Conservation (phyloP, 306 rosid species). For the Senna tora region DNA sequence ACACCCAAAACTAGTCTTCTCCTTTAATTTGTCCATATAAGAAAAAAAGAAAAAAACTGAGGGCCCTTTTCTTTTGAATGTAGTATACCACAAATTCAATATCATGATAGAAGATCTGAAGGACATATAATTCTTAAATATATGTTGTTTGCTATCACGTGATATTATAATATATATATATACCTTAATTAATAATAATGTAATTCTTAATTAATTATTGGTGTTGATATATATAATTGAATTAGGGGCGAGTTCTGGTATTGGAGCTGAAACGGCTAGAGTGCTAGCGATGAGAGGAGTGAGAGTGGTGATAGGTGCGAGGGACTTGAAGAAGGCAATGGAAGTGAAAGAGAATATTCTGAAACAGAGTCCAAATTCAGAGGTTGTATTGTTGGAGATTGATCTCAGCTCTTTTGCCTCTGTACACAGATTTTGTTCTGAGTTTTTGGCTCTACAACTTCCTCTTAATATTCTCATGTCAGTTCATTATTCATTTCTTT, state of each 20-base stretch:
- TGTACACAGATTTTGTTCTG: constrained; percentile 66
- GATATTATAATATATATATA: neutral
- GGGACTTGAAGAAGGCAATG: constrained; percentile 70
- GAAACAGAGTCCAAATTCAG: constrained; percentile 73
- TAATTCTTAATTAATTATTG: neutral
- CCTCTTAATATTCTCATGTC: constrained; percentile 90
- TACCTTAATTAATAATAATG: constrained; percentile 9
- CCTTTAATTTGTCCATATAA: too few species aligned
- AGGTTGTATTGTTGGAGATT: constrained; percentile 72
- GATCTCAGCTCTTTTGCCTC: constrained; percentile 92
- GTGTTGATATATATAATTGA: constrained; percentile 27
- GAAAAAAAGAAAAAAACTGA: neutral
- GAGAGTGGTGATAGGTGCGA: constrained; percentile 82
- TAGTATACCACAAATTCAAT: neutral
- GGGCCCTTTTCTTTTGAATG: neutral
- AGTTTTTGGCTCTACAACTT: constrained; percentile 68
- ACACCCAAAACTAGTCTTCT: neutral
- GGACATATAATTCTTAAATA: neutral
- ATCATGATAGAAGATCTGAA: neutral
- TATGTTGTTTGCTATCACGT: too few species aligned
- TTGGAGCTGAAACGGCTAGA: constrained; percentile 95
- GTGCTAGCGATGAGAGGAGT: constrained; percentile 92
- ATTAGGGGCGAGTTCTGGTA: constrained; percentile 92
- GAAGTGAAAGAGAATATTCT: constrained; percentile 65
- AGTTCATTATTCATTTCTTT: too few species aligned